Percentiles rank a stretch among this genome's conserved stretches.
Evolutionary conservation across 2,329 filamentous ascomycete genomes (phyloP).

Genomic region (Fusarium sp.): DNA sequence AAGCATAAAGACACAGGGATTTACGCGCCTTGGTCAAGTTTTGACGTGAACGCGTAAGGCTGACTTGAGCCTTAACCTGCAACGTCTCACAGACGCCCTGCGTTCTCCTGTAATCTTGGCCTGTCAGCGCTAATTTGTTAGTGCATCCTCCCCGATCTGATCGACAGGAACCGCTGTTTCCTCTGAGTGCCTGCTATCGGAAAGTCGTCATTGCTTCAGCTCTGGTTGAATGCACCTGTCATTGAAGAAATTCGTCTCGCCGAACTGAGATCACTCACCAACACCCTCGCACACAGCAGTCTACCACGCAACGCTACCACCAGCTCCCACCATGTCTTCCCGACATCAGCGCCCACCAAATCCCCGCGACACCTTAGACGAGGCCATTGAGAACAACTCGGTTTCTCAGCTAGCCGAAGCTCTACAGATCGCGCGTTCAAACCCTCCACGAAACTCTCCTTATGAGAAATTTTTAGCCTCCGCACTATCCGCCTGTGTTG

Average conservation of each 20-base stretch:
- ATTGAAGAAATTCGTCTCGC: background rate
- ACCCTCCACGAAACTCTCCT: background rate
- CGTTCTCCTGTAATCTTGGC: background rate
- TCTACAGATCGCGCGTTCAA: background rate
- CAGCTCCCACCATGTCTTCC: background rate
- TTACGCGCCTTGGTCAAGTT: background rate
- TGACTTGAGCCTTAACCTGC: background rate
- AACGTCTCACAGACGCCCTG: background rate
- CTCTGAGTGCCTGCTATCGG: background rate
- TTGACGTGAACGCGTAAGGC: background rate
- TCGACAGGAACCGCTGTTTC: background rate
- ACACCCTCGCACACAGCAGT: background rate
- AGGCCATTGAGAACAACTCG: background rate
- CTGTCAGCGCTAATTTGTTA: background rate
- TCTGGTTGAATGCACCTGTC: background rate
- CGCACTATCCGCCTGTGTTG: background rate
- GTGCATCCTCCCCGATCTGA: background rate
- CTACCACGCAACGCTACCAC: background rate
- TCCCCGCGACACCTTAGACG: background rate
- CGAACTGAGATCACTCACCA: background rate
- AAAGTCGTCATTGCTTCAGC: background rate
- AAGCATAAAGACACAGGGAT: background rate
- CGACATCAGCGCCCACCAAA: background rate
- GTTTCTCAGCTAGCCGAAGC: background rate
- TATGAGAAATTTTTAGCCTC: background rate